Percentiles rank a stretch among this genome's conserved stretches.
Evolutionary conservation across 2,329 filamentous ascomycete genomes (phyloP).

Genomic region (Boeremia exigua): DNA sequence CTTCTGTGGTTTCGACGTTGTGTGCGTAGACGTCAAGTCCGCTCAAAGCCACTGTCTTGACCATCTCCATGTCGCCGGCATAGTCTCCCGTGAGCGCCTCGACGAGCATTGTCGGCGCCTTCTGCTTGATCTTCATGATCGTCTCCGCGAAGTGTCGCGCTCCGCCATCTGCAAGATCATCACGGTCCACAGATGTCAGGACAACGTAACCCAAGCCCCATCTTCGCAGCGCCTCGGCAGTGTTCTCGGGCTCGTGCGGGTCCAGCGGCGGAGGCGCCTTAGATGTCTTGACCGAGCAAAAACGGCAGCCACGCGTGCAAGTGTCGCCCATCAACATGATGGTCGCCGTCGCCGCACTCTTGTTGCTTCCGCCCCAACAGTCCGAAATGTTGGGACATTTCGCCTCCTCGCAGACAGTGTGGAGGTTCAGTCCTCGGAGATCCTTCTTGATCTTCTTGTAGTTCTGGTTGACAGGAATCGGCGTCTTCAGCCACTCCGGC

Average conservation of each 20-base stretch:
- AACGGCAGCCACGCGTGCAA: constrained; percentile 93
- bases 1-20: constrained; percentile 95
- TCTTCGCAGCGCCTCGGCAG: constrained; percentile 85
- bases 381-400: constrained; percentile 97
- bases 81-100: constrained; percentile 91
- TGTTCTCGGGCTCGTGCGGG: constrained; percentile 95
- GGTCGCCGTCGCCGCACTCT: constrained; percentile 90
- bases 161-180: constrained; percentile 88
- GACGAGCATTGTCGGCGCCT: constrained; percentile 73
- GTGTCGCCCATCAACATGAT: constrained; percentile 99
- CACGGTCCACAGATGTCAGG: constrained; percentile 89
- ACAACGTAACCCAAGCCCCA: constrained; percentile 98
- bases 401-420: constrained; percentile 98
- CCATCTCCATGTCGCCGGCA: constrained; percentile 84
- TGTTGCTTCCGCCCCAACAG: constrained; percentile 92
- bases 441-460: constrained; percentile 96
- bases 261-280: constrained; percentile 80
- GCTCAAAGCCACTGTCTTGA: constrained; percentile 79
- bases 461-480: constrained; percentile 83
- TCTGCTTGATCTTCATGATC: constrained; percentile 86
- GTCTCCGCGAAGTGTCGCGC: constrained; percentile 92
- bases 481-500: constrained; percentile 94
- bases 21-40: constrained; percentile 96
- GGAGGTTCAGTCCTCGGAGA: constrained; percentile 83
- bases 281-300: constrained; percentile 95